phyloP scores from a whole-genome alignment of 1,139 yeast species.

The Magnusiomyces starmeri region DNA sequence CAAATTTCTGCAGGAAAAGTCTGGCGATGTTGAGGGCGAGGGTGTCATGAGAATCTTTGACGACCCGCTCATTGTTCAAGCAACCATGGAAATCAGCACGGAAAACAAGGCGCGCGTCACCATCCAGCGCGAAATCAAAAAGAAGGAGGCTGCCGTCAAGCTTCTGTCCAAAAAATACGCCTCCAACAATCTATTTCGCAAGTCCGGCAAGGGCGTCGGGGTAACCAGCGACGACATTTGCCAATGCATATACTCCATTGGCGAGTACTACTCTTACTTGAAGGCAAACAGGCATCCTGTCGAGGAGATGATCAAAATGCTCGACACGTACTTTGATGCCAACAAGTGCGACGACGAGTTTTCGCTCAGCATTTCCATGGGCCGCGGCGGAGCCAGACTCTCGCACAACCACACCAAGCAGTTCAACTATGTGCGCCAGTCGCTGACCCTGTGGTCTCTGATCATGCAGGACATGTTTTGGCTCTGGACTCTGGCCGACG shows the following conservation, averaged over 20 bases:
- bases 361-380: conserved; percentile 56
- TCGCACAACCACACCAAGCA: conserved; percentile 66
- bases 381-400: conserved; percentile 57
- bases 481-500: conserved; percentile 66
- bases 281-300: conserved; percentile 61
- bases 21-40: conserved; percentile 25
- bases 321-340: conserved; percentile 43
- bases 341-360: conserved; percentile 28
- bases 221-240: conserved; percentile 47
- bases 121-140: conserved; percentile 49
- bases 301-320: conserved; percentile 46
- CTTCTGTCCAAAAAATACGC: conserved; percentile 41
- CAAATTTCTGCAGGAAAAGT: conserved; percentile 38
- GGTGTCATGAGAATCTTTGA: conserved; percentile 41
- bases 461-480: conserved; percentile 68
- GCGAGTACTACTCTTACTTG: conserved; percentile 67
- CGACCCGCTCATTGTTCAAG: conserved; percentile 50
- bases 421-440: conserved; percentile 61
- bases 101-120: conserved; percentile 45
- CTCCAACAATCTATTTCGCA: neutral
- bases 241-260: conserved; percentile 62
- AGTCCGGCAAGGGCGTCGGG: neutral
- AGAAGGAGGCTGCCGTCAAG: conserved; percentile 59
- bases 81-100: conserved; percentile 58
- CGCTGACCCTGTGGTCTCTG: conserved; percentile 61